Evolutionary conservation across 2,329 filamentous ascomycete species (phyloP), one percentile per base, ranked within the genome.

Genomic region (Phoma sp.): DNA sequence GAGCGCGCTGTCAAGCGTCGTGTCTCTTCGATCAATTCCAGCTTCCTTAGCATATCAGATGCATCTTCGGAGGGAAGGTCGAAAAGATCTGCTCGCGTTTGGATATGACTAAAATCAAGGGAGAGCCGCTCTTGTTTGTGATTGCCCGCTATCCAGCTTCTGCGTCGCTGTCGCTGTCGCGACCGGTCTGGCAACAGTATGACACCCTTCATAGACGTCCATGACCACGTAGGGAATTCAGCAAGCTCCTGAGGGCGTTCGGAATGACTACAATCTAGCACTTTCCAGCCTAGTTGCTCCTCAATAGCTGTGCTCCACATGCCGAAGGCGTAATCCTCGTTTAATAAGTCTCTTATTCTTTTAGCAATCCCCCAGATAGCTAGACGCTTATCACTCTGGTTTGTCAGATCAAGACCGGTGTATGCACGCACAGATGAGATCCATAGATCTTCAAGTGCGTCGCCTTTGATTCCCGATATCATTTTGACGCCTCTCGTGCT

Each of bases 341-440:
- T 37, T 18, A 67, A 47, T 13, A 35, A 57, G 29, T 69, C 68
- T 2, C 63, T 57, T 10, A 70, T 52, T 7, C 67, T 51, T 35
- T 68, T 69, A 5, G 67, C 68, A 7, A 71, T 64, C n/a, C 68
- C 61, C 67, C 64, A 71, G 11, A 70, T 57, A 4, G 68, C 67
- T 5, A 65, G 53, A 0, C 59, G 37, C 44, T 69, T 70, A 38
- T 71, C 68, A 1, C 24, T 47, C 2, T 57, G 55, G 0, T 55
- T 56, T 1, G 64, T 68, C 10, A 71, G 42, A 2, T 59, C 41
- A 43, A 65, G 69, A 7, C 35, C 52, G 2, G 68, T 68, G 39
- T 70, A 70, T 7, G 57, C 64, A 0, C 37, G 51, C 3, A 70
- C 61, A 0, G 68, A 63, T 2, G 57, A 52, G 30, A 57, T 57